Conservation (phyloP, 1,284 basidiomycete genomes). For the Mycena sp. region DNA sequence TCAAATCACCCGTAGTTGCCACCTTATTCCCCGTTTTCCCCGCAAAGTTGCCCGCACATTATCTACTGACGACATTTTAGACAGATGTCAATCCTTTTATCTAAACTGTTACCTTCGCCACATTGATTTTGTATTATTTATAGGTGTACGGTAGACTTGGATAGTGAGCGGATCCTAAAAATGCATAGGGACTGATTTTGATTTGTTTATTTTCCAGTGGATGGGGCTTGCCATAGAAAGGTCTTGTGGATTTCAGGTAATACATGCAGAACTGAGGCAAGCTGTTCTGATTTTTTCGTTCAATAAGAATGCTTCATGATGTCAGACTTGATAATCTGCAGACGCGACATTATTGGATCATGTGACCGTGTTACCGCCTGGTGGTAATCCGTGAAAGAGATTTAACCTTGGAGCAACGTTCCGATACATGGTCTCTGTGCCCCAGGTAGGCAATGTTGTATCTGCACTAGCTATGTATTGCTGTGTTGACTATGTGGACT, state of each 20-base stretch:
- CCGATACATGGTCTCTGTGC: background rate
- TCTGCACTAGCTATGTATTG: background rate
- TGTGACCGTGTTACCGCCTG: too few species aligned
- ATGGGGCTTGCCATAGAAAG: too few species aligned
- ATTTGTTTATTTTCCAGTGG: too few species aligned
- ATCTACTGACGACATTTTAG: conserved; percentile 10
- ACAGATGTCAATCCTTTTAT: conserved; percentile 12
- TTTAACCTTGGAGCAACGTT: background rate
- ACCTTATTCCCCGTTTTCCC: conserved; percentile 10
- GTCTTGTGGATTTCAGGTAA: too few species aligned
- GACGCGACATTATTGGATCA: too few species aligned
- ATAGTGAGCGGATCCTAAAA: too few species aligned
- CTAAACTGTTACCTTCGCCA: conserved; percentile 21
- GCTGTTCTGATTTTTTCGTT: too few species aligned
- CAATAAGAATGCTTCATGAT: too few species aligned
- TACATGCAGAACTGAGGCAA: too few species aligned
- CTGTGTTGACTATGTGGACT: background rate
- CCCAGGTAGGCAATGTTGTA: background rate
- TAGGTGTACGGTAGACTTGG: conserved; percentile 5
- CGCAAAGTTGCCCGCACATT: conserved; percentile 9
- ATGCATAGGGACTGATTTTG: too few species aligned
- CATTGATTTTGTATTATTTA: conserved; percentile 19
- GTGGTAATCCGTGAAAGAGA: background rate
- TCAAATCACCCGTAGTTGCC: conserved; percentile 11
- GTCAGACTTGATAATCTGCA: too few species aligned